Percentiles rank a stretch among this genome's conserved stretches.
These are phyloP conservation scores for Amanita thiersii DNA, from an alignment of 768 basidiomycete species.

Conservation along the genomic window DNA sequence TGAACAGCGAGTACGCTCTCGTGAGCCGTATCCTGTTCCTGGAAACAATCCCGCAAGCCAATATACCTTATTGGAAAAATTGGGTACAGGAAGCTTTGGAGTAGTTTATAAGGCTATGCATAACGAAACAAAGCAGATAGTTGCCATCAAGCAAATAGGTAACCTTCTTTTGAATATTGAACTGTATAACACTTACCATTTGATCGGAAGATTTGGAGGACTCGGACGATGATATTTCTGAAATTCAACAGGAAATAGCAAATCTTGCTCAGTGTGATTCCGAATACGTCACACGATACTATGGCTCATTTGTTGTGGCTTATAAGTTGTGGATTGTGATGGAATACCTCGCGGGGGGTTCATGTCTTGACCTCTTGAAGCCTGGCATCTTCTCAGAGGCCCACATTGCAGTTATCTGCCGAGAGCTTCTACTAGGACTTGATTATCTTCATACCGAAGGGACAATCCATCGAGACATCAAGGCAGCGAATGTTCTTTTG, in stretches of 20 bases:
- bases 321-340: constrained; percentile 99
- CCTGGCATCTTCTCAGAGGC: constrained; percentile 84
- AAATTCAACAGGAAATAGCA: constrained; percentile 98
- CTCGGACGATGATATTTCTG: constrained; percentile 96
- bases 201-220: constrained; percentile 78
- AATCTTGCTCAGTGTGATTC: constrained; percentile 95
- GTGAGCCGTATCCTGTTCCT: constrained; percentile 63
- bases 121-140: constrained; percentile 88
- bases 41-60: constrained; percentile 81
- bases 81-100: constrained; percentile 97
- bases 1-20: constrained; percentile 31
- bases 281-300: constrained; percentile 93
- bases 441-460: constrained; percentile 95
- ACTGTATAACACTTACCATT: constrained; percentile 2
- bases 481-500: constrained; percentile 92
- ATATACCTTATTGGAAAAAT: constrained; percentile 88
- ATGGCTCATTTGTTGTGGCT: constrained; percentile 91
- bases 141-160: constrained; percentile 99
- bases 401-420: constrained; percentile 92
- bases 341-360: constrained; percentile 99
- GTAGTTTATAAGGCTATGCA: constrained; percentile 97
- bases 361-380: constrained; percentile 93
- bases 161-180: constrained; percentile 10
- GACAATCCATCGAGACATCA: constrained; percentile 98
- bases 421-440: constrained; percentile 86